Evolutionary conservation across 2,329 filamentous ascomycete species (phyloP), one percentile per base, ranked within the genome.

Genomic region (Bipolaris sorokiniana): DNA sequence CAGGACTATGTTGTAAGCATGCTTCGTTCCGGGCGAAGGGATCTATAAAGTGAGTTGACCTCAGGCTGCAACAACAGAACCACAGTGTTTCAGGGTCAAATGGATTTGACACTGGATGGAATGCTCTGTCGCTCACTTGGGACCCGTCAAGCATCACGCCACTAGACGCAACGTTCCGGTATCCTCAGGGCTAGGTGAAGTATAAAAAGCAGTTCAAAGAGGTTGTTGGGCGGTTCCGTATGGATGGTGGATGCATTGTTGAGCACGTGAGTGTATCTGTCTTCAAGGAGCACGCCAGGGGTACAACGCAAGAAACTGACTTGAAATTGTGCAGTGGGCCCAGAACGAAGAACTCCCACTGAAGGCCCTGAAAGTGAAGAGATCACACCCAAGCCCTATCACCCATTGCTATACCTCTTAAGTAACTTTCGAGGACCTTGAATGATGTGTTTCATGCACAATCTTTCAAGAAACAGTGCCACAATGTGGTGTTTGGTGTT

Each of bases 171-270:
- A 54, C 59, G 9, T 71, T 69, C 57, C 62, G 64, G 46, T 20
- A 38, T 11, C 57, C 59, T 1, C 63, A 67, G 48, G 62, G 70
- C 22, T 73, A 70, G 69, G 44, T 74, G 54, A 67, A 72, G 16
- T 73, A 74, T 28, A 44, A 53, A 13, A 62, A 2, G 13, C 22
- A 31, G 9, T 71, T 70, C 61, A 68, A 69, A 3, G 59, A 61
- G 33, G 51, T 72, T 6, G 65, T 74, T 13, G 71, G 72, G 60
- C 59, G 70, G 16, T 74, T 62, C 58, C 48, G 71, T 10, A 73
- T 70, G 71, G 71, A 72, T 54, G 64, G 55, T 15, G 70, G 68
- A 7, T 74, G 71, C 41, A 72, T 74, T 47, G 70, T 58, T 60
- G 71, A 73, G 51, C 70, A 74, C 61, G 70, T 68, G 56, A 67